Evolutionary conservation across 805 yeast genomes (phyloP), one percentile per base, ranked within the genome.

Genomic region (Metschnikowia continentalis): DNA sequence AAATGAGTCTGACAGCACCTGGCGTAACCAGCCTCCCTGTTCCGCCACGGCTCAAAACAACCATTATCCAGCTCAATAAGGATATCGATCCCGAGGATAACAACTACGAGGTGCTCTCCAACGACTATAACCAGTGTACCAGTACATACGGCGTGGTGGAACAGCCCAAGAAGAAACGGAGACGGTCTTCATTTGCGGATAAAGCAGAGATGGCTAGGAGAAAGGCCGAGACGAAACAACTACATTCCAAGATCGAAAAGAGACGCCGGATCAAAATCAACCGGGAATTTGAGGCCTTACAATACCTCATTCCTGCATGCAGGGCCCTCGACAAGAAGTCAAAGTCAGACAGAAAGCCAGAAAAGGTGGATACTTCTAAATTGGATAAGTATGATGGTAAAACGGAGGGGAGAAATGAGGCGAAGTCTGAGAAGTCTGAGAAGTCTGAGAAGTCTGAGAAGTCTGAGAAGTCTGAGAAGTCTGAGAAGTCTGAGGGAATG

Each of bases 231-330:
- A 74, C 77, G 1, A 74, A 72, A 52, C 77, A 73, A 57, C 64
- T 72, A 37, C 96, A 88, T 64, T 83, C 90, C 2, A 83, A 86
- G 38, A 88, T 88, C 52, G 96, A 88, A 65, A 85, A 88, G 61
- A 79, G 88, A 59, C 75, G 96, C 57, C 71, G 96, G 53, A 79
- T 84, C 47, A 86, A 86, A 62, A 86, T 88, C 75, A 88, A 88
- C 65, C 72, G 90, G 48, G 94, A 88, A 66, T 88, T 87, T 62
- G 94, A 87, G 63, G 89, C 91, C 1, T 75, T 88, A 56, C 86
- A 88, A 63, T 82, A 77, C 60, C 67, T 88, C 47, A 83, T 88
- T 15, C 96, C 96, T 1, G 90, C 92, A 11, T 88, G 95, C 63
- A 72, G 90, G 46, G 72, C 76, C 32, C 75, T 78, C 32, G 69